Evolutionary conservation across 192 early-diverging fungal genomes (phyloP).

Genomic region (Podila horticola): DNA sequence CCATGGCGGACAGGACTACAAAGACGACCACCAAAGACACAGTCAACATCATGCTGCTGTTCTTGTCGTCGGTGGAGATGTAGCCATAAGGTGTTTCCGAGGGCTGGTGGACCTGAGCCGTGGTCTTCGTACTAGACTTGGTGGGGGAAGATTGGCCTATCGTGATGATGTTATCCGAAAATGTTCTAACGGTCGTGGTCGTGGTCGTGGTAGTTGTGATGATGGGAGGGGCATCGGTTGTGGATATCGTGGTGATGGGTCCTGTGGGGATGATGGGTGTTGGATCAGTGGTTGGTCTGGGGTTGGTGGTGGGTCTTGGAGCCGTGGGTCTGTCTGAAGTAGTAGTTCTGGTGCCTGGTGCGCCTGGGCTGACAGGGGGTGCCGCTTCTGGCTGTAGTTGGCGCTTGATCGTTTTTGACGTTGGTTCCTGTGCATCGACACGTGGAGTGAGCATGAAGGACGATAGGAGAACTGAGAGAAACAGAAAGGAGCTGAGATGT

Average conservation of each 20-base stretch:
- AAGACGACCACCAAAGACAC: slow-evolving; percentile 32
- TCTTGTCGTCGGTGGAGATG: background rate
- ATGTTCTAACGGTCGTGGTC: background rate
- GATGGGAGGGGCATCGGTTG: background rate
- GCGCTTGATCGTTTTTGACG: background rate
- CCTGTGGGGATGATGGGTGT: background rate
- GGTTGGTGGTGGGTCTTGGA: background rate
- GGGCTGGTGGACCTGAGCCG: background rate
- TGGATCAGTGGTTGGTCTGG: background rate
- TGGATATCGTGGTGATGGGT: background rate
- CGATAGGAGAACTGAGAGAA: background rate
- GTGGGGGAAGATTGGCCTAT: background rate
- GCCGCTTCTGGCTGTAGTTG: background rate
- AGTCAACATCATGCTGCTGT: slow-evolving; percentile 15
- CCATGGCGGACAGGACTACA: slow-evolving; percentile 24
- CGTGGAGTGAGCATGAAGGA: background rate
- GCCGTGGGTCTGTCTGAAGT: background rate
- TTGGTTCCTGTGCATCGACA: background rate
- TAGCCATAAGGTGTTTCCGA: slow-evolving; percentile 6
- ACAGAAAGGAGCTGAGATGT: background rate
- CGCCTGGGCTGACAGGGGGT: background rate
- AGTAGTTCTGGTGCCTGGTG: background rate
- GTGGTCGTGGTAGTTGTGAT: background rate
- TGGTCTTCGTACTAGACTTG: background rate
- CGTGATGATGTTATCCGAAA: background rate